A percentile compares a stretch with the other conserved stretches of the same genome.
phyloP scores from a whole-genome alignment of 148 eudicot species.

The Rhododendron ferrugineum region DNA sequence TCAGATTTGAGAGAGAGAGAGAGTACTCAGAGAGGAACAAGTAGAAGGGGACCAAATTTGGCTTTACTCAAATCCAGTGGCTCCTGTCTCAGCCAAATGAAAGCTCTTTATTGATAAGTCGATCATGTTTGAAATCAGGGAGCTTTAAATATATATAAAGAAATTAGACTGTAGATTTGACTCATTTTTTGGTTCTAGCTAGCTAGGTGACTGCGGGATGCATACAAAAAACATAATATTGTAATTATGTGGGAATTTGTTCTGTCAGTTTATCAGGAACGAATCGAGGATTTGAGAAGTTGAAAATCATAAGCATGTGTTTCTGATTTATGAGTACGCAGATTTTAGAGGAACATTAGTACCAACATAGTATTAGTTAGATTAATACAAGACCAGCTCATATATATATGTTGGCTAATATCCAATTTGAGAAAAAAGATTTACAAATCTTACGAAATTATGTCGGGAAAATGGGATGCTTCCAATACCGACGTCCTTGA shows the following conservation, averaged over 20 bases:
- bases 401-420: too few relatives aligned
- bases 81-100: slow-evolving; percentile 26
- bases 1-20: slow-evolving; percentile 16
- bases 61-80: slow-evolving; percentile 39
- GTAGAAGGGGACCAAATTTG: slow-evolving; percentile 31
- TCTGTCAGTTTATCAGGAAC: not conserved
- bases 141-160: not conserved
- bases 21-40: slow-evolving; percentile 15
- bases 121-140: not conserved
- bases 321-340: not conserved
- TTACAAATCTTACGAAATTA: not conserved
- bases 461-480: too few relatives aligned
- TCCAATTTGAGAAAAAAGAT: not conserved
- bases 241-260: not conserved
- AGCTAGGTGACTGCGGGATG: not conserved
- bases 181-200: not conserved
- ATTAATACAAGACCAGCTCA: not conserved
- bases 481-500: too few relatives aligned
- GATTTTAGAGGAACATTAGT: not conserved
- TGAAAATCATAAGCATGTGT: not conserved
- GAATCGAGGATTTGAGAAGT: slow-evolving; percentile 4
- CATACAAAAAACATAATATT: not conserved
- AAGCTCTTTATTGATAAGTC: not conserved
- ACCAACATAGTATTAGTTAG: not conserved
- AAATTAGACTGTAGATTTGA: not conserved